Conservation (phyloP, 1,284 basidiomycete species). For the Cryptococcus wingfieldii region DNA sequence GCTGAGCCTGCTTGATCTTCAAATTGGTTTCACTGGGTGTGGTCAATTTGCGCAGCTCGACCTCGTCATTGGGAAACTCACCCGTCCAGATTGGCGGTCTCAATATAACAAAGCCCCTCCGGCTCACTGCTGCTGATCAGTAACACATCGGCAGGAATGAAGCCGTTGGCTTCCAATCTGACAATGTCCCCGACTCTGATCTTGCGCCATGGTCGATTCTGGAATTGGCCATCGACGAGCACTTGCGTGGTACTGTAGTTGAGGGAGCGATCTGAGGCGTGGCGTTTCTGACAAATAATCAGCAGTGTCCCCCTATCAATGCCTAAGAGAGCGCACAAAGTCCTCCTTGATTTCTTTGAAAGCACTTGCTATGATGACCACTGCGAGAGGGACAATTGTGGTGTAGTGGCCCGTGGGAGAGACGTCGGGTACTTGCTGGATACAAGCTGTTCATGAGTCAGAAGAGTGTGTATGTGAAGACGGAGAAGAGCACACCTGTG, state of each 20-base stretch:
- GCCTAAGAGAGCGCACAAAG: conserved; percentile 50
- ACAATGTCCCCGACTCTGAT: conserved; percentile 89
- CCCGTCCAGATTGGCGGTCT: conserved; percentile 97
- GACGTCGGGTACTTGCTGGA: conserved; percentile 96
- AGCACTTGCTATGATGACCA: conserved; percentile 90
- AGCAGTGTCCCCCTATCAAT: conserved; percentile 1
- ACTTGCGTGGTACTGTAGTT: conserved; percentile 80
- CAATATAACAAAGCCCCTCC: conserved; percentile 94
- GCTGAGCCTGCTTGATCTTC: conserved; percentile 95
- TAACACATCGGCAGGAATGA: conserved; percentile 93
- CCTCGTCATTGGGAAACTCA: conserved; percentile 48
- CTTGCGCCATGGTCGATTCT: conserved; percentile 78
- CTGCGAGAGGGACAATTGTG: conserved; percentile 84
- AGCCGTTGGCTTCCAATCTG: conserved; percentile 83
- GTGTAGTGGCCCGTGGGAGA: conserved; percentile 95
- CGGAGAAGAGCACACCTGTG: conserved; percentile 53
- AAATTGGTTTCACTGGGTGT: conserved; percentile 83
- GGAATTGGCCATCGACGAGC: conserved; percentile 64
- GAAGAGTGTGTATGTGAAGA: not conserved
- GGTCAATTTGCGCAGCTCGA: not conserved
- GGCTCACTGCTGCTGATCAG: conserved; percentile 88
- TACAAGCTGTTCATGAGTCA: conserved; percentile 58
- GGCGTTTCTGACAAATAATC: conserved; percentile 62
- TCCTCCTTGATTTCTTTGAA: conserved; percentile 97
- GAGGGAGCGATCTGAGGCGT: conserved; percentile 88